Conservation (phyloP, 2,329 filamentous ascomycete species). For the Sporothrix brunneoviolacea region DNA sequence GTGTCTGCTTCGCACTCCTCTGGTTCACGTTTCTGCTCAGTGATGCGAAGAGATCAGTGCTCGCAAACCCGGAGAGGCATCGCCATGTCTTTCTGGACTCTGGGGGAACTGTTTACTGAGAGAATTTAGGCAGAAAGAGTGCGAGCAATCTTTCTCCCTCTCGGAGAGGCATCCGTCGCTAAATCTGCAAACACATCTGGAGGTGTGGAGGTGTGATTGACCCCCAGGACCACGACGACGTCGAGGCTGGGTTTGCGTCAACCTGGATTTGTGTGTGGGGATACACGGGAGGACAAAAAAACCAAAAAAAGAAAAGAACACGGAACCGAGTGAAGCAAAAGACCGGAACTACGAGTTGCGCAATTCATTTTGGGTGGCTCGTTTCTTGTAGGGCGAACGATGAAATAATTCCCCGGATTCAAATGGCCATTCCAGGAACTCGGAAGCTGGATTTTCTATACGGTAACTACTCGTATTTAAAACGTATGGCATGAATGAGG, state of each 20-base stretch:
- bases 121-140: background rate
- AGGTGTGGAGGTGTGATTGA: conserved; percentile 11
- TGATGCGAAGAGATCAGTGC: conserved; percentile 12
- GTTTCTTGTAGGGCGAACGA: too few relatives aligned
- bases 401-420: background rate
- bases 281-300: too few relatives aligned
- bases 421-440: background rate
- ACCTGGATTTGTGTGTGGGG: background rate
- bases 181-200: conserved; percentile 2
- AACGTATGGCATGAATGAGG: conserved; percentile 4
- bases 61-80: conserved; percentile 1
- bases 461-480: background rate
- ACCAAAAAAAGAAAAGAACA: background rate
- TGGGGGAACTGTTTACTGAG: background rate
- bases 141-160: background rate
- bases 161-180: background rate
- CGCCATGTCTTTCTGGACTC: background rate
- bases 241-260: background rate
- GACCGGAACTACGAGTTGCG: too few relatives aligned
- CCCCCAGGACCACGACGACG: conserved; percentile 5
- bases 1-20: background rate
- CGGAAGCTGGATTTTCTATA: background rate
- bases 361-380: too few relatives aligned
- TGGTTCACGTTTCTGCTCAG: conserved; percentile 1
- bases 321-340: too few relatives aligned